Conservation (phyloP, 2,329 filamentous ascomycete species). For the Microsporum canis region DNA sequence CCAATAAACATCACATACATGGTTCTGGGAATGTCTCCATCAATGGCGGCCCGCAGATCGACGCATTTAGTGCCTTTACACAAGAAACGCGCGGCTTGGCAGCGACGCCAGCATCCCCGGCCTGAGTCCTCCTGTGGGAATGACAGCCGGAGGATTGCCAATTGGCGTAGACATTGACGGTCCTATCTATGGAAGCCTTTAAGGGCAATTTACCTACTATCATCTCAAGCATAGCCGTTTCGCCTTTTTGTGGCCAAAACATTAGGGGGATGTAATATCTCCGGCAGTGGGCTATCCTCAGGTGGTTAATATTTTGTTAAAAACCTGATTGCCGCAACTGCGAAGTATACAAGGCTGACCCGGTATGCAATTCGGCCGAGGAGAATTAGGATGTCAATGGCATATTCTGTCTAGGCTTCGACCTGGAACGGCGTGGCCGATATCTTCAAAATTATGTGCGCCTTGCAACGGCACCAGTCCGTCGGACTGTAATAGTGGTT, state of each 20-base stretch:
- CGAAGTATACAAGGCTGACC: background rate
- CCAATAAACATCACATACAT: background rate
- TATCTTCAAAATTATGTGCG: background rate
- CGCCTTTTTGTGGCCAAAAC: background rate
- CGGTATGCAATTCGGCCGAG: slow-evolving; percentile 24
- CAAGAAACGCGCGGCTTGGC: background rate
- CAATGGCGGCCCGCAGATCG: background rate
- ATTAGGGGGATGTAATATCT: background rate
- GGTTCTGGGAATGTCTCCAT: background rate
- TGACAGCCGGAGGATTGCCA: background rate
- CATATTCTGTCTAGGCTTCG: slow-evolving; percentile 37
- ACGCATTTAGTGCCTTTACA: background rate
- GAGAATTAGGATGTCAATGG: slow-evolving; percentile 29
- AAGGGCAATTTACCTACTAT: background rate
- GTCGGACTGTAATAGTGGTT: background rate
- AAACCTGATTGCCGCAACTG: background rate
- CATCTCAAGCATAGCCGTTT: background rate
- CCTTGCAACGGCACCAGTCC: background rate
- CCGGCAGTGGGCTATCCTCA: background rate
- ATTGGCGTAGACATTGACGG: background rate
- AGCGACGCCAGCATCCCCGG: background rate
- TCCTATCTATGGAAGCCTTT: background rate
- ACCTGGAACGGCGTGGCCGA: slow-evolving; percentile 30
- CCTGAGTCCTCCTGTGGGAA: background rate
- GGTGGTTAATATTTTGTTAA: background rate